These are phyloP conservation scores for Reticulascus tulasneorum DNA, from an alignment of 2,329 filamentous ascomycete genomes.

Conservation along the genomic window DNA sequence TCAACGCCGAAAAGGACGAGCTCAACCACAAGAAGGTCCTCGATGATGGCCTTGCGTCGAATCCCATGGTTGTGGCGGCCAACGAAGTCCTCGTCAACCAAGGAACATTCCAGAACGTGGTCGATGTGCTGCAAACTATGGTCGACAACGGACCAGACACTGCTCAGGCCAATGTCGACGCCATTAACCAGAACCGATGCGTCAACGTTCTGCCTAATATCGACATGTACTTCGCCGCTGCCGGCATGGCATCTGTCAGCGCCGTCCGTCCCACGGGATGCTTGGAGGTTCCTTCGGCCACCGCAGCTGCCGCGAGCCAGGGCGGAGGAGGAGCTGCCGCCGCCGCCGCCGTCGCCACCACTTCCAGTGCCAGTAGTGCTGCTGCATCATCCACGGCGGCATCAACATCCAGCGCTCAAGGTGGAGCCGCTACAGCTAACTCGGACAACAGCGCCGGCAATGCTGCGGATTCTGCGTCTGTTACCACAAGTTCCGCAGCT, in stretches of 20 bases:
- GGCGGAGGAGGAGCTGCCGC: conserved; percentile 1
- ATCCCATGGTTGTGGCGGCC: conserved; percentile 11
- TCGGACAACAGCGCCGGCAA: conserved; percentile 1
- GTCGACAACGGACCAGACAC: conserved; percentile 16
- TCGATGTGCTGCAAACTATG: conserved; percentile 17
- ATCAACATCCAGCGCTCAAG: too few species aligned
- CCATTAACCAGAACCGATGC: conserved; percentile 18
- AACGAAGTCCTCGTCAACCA: conserved; percentile 16
- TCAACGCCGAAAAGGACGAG: conserved; percentile 18
- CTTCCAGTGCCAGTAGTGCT: background rate
- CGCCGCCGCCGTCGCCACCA: conserved; percentile 1
- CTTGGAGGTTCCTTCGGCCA: conserved; percentile 13
- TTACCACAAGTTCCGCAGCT: too few species aligned
- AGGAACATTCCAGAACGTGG: conserved; percentile 17
- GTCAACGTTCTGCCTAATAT: conserved; percentile 19
- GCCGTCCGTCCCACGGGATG: conserved; percentile 16
- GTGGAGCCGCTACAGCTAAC: background rate
- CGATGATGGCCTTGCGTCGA: conserved; percentile 11
- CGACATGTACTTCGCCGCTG: conserved; percentile 18
- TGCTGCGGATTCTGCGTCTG: too few species aligned
- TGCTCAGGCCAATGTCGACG: conserved; percentile 15
- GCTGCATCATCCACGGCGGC: too few species aligned
- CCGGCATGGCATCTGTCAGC: conserved; percentile 10
- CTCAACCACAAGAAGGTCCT: conserved; percentile 19
- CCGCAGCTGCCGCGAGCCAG: conserved; percentile 3